Conservation (phyloP, 495 filamentous ascomycete genomes). For the Penicillium coprophilum region DNA sequence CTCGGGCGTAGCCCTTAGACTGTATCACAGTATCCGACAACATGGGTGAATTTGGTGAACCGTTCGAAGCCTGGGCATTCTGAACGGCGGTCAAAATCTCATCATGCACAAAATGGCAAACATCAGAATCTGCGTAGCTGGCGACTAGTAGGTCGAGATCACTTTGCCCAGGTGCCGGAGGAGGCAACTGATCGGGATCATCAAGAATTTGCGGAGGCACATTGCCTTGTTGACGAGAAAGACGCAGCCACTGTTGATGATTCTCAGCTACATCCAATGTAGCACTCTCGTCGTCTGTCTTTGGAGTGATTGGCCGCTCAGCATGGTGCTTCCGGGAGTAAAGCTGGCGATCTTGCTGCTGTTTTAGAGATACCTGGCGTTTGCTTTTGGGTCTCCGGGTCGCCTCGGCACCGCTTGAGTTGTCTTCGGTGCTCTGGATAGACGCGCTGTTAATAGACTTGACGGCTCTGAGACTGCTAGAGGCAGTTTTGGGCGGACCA, state of each 20-base stretch:
- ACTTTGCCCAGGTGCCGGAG: slow-evolving; percentile 61
- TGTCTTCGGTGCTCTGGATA: slow-evolving; percentile 59
- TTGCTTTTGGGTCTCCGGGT: slow-evolving; percentile 60
- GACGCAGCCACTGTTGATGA: slow-evolving; percentile 63
- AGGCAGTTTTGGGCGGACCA: slow-evolving; percentile 64
- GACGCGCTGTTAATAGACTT: slow-evolving; percentile 87
- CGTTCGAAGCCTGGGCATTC: slow-evolving; percentile 65
- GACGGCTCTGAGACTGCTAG: slow-evolving; percentile 83
- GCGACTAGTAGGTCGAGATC: slow-evolving; percentile 81
- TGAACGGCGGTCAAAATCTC: slow-evolving; percentile 71
- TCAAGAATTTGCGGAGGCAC: slow-evolving; percentile 64
- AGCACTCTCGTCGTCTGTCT: slow-evolving; percentile 66
- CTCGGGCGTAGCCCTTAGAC: slow-evolving; percentile 75
- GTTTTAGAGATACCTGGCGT: slow-evolving; percentile 71
- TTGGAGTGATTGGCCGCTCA: slow-evolving; percentile 58
- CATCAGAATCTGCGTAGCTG: slow-evolving; percentile 73
- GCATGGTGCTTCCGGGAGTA: slow-evolving; percentile 76
- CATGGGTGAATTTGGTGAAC: slow-evolving; percentile 60
- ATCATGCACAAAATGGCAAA: slow-evolving; percentile 73
- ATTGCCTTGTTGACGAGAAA: slow-evolving; percentile 63
- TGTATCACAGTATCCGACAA: slow-evolving; percentile 44
- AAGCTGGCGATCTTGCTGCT: slow-evolving; percentile 84
- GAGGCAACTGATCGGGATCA: slow-evolving; percentile 74
- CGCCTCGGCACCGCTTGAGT: slow-evolving; percentile 59
- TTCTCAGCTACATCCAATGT: slow-evolving; percentile 64